Evolutionary conservation across 441 rosid genomes (phyloP), one percentile per base, ranked within the genome.

Genomic region (Populus tomentosa): DNA sequence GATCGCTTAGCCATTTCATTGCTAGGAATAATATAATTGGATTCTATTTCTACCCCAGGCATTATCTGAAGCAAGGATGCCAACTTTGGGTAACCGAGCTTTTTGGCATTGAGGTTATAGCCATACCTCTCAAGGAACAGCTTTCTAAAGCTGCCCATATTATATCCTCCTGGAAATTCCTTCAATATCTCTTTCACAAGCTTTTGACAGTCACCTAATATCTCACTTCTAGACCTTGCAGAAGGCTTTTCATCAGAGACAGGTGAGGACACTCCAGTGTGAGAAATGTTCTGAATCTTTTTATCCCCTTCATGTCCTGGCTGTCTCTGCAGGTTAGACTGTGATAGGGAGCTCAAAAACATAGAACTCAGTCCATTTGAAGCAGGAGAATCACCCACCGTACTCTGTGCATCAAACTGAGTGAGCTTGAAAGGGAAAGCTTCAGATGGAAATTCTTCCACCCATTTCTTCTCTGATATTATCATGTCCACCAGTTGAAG

Each of bases 381-480:
- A 59, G 83, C 71, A 36, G 1, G 28, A 80, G 89, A 72, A 61
- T 68, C 70, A 75, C 69, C 77, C 62, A 28, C 21, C 69, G 75
- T 78, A 72, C 38, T 79, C 72, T 82, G 78, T 62, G 42, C 74
- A 38, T 21, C 61, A 72, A 82, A 70, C 64, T 24, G 66, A 28
- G 78, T 32, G 28, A 89, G 85, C 80, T 85, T 87, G 81, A 91
- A 92, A 77, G 89, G 94, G 40, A 87, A 70, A 10, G 70, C 67
- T 69, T 81, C 77, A 59, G 88, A 87, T 71, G 86, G 84, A 67
- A 74, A 74, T 82, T 94, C 94, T 83, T 86, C 86, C 26, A 90
- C 79, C 89, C 90, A 88, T 83, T 88, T 90, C 85, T 88, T 89
- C 77, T 85, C 88, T 7, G 81, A 79, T 75, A 89, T 87, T 81